Evolutionary conservation across 2,329 filamentous ascomycete genomes (phyloP).

Genomic region (Apiospora sp.): DNA sequence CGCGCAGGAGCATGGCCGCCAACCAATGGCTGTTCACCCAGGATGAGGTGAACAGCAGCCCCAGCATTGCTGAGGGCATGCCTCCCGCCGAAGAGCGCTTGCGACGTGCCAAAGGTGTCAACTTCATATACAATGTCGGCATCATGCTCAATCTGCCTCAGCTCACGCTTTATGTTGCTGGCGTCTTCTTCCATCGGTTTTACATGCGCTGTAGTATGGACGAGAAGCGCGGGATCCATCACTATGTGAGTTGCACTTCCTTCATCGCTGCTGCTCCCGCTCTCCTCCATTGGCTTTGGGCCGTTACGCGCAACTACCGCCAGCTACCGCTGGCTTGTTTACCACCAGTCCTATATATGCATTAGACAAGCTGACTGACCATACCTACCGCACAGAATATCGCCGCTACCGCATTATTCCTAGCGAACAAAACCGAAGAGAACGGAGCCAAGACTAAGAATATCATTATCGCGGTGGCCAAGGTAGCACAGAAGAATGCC

Average conservation of each 20-base stretch:
- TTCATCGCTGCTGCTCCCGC: not conserved
- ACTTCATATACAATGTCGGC: slow-evolving; percentile 95
- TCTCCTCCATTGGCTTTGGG: not conserved
- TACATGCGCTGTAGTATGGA: slow-evolving; percentile 89
- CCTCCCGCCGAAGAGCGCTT: slow-evolving; percentile 78
- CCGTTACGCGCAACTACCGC: not conserved
- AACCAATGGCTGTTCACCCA: slow-evolving; percentile 90
- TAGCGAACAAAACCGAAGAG: slow-evolving; percentile 97
- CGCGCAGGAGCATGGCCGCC: slow-evolving; percentile 38
- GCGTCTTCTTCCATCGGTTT: slow-evolving; percentile 94
- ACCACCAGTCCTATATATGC: not conserved
- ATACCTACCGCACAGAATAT: slow-evolving; percentile 64
- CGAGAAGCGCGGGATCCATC: slow-evolving; percentile 74
- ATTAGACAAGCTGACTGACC: slow-evolving; percentile 14
- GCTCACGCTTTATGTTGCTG: slow-evolving; percentile 89
- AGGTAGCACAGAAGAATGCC: slow-evolving; percentile 93
- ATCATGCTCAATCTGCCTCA: slow-evolving; percentile 92
- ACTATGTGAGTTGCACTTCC: slow-evolving; percentile 71
- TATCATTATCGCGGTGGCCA: slow-evolving; percentile 90
- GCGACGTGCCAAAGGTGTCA: slow-evolving; percentile 87
- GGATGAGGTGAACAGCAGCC: slow-evolving; percentile 82
- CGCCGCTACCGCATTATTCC: slow-evolving; percentile 88
- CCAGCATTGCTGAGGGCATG: slow-evolving; percentile 86
- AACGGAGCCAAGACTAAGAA: slow-evolving; percentile 96
- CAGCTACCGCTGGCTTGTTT: not conserved